These are phyloP conservation scores for Plicaturopsis crispa DNA, from an alignment of 768 basidiomycete genomes.

Conservation along the genomic window DNA sequence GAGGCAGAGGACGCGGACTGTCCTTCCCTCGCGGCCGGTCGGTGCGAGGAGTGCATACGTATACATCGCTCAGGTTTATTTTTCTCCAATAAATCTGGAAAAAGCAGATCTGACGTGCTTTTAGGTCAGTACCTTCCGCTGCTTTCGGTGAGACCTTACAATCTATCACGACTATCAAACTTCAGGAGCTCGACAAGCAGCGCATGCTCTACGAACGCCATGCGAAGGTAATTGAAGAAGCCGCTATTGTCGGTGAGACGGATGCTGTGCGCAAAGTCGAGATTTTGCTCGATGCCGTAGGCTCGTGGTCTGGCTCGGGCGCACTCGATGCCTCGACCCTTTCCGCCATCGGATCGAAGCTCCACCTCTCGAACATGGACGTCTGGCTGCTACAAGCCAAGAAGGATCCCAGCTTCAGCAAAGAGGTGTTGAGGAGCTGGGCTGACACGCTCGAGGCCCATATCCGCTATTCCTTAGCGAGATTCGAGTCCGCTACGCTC, in stretches of 20 bases:
- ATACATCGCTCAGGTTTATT: no score
- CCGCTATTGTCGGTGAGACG: no score
- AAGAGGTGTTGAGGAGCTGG: conserved; percentile 28
- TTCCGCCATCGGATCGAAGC: conserved; percentile 14
- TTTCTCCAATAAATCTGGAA: no score
- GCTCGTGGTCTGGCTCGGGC: conserved; percentile 25
- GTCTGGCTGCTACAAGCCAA: conserved; percentile 33
- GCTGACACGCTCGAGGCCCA: conserved; percentile 29
- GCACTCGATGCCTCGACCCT: not conserved
- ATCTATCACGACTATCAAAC: conserved; percentile 35
- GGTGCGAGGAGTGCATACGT: no score
- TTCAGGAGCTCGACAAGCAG: conserved; percentile 35
- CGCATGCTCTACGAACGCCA: conserved; percentile 25
- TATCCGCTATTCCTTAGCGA: conserved; percentile 26
- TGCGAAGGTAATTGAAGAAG: no score
- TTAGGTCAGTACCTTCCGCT: no score
- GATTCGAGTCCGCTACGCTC: conserved; percentile 32
- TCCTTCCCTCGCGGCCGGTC: no score
- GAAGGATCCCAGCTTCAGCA: conserved; percentile 31
- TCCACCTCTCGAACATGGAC: conserved; percentile 24
- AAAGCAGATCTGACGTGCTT: no score
- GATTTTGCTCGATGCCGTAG: conserved; percentile 24
- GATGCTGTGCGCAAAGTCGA: conserved; percentile 25
- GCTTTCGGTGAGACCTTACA: conserved; percentile 32
- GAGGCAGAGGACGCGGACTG: no score